These are phyloP conservation scores for Neurospora africana DNA, from an alignment of 495 filamentous ascomycete genomes.

Conservation along the genomic window DNA sequence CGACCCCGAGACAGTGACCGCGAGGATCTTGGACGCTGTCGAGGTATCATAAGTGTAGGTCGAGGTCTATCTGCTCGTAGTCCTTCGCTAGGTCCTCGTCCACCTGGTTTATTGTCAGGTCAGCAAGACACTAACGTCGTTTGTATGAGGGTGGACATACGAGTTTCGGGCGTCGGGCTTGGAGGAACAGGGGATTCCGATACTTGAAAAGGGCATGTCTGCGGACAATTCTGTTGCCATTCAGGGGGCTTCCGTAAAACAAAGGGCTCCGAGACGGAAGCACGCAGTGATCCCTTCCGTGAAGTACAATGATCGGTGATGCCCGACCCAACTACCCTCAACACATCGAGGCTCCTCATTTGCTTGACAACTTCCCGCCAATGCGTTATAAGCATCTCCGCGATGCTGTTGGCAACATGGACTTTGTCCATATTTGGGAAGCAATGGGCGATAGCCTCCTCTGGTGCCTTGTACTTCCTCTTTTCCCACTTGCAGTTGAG, in stretches of 20 bases:
- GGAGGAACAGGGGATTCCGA: constrained; percentile 15
- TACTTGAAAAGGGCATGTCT: constrained; percentile 2
- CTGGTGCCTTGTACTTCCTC: constrained; percentile 8
- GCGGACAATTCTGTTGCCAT: constrained; percentile 1
- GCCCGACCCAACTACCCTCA: constrained; percentile 9
- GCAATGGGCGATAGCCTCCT: constrained; percentile 4
- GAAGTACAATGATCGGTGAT: background rate
- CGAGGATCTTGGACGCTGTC: constrained; percentile 15
- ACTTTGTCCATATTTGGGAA: constrained; percentile 30
- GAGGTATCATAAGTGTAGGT: constrained; percentile 10
- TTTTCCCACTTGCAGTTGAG: constrained; percentile 30
- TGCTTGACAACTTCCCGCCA: constrained; percentile 51
- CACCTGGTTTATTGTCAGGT: background rate
- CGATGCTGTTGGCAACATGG: constrained; percentile 41
- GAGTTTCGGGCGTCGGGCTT: constrained; percentile 21
- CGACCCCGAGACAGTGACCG: constrained; percentile 8
- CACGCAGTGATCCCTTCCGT: constrained; percentile 3
- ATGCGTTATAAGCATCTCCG: constrained; percentile 48
- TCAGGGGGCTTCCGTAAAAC: constrained; percentile 10
- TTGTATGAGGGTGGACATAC: constrained; percentile 5
- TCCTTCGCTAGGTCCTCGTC: constrained; percentile 5
- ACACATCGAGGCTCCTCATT: constrained; percentile 29
- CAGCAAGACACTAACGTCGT: background rate
- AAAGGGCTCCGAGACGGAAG: constrained; percentile 19
- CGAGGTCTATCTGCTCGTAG: constrained; percentile 1